Evolutionary conservation across 345 rosid species (phyloP), one percentile per base, ranked within the genome.

Genomic region (Turnera subulata): DNA sequence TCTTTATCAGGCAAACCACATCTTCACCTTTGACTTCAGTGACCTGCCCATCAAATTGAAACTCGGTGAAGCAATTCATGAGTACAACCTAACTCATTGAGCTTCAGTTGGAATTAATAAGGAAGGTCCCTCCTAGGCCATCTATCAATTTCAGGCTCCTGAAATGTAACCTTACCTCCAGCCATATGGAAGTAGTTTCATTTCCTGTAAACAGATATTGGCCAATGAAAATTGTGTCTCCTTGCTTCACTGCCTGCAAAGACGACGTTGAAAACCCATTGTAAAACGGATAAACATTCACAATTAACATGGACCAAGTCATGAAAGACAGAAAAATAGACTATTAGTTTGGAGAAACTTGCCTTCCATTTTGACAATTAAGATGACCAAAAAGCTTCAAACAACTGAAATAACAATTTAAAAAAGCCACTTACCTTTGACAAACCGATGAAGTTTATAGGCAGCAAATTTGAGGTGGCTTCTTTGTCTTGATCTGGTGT

Each of bases 161-260:
- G 19, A 48, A 46, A 37, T 26, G 4, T 29, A 55, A 32, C 63
- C 62, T 72, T 76, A 84, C 91, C 91, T 82, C 88, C 58, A 82
- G 66, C 88, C 80, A 80, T 20, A 84, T 88, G 3, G 91, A 82
- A 50, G 91, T 82, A 47, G 83, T 82, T 74, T 84, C 91, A 50
- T 65, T 78, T 70, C 88, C 91, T 1, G 91, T 82, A 68, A 82
- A 84, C 59, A 84, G 77, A 45, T 84, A 85, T 68, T 85, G 86
- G 33, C 86, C 92, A 24, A 85, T 75, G 66, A 82, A 85, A 57
- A 85, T 82, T 19, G 80, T 78, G 55, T 85, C 92, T 43, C 88
- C 86, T 68, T 69, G 60, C 69, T 82, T 82, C 75, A 85, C 92
- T 16, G 81, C 77, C 92, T 80, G 80, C 71, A 82, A 71, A 23